A percentile compares a stretch with the other conserved stretches of the same genome.
These are phyloP conservation scores for Anthracocystis panici-leucophaei DNA, from an alignment of 1,284 basidiomycete species.

Conservation along the genomic window DNA sequence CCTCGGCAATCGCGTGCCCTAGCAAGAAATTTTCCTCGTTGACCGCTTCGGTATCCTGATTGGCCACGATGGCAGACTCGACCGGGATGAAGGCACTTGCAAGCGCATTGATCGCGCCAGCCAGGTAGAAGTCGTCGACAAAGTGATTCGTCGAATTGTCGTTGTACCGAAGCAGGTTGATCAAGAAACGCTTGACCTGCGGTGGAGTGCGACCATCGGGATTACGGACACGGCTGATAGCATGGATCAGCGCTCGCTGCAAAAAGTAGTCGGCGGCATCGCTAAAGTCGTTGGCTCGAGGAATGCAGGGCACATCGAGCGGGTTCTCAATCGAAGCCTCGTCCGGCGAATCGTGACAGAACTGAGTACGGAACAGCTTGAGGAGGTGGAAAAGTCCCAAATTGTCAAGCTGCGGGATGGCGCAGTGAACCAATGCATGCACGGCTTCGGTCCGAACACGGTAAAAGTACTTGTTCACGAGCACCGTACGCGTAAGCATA, in stretches of 20 bases:
- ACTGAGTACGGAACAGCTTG: constrained; percentile 89
- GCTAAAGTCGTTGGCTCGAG: constrained; percentile 91
- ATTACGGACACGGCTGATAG: constrained; percentile 86
- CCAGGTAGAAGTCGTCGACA: constrained; percentile 91
- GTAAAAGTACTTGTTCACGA: constrained; percentile 96
- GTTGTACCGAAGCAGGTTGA: constrained; percentile 90
- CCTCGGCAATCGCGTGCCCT: constrained; percentile 65
- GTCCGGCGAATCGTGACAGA: constrained; percentile 77
- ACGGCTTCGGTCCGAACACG: constrained; percentile 97
- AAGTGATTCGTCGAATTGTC: constrained; percentile 94
- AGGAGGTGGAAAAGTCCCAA: constrained; percentile 94
- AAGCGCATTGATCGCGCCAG: constrained; percentile 84
- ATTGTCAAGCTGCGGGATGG: constrained; percentile 82
- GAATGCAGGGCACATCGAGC: constrained; percentile 78
- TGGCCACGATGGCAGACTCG: constrained; percentile 50
- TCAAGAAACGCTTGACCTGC: constrained; percentile 88
- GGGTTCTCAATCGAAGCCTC: constrained; percentile 43
- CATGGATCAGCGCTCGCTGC: constrained; percentile 84
- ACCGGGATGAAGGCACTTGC: constrained; percentile 78
- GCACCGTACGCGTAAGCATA: constrained; percentile 87
- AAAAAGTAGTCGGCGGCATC: constrained; percentile 94
- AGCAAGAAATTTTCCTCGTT: constrained; percentile 60
- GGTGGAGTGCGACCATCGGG: constrained; percentile 83
- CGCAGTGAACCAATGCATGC: constrained; percentile 86
- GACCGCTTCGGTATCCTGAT: constrained; percentile 50